These are phyloP conservation scores for Coniochaeta prunicola DNA, from an alignment of 2,329 filamentous ascomycete species.

Conservation along the genomic window DNA sequence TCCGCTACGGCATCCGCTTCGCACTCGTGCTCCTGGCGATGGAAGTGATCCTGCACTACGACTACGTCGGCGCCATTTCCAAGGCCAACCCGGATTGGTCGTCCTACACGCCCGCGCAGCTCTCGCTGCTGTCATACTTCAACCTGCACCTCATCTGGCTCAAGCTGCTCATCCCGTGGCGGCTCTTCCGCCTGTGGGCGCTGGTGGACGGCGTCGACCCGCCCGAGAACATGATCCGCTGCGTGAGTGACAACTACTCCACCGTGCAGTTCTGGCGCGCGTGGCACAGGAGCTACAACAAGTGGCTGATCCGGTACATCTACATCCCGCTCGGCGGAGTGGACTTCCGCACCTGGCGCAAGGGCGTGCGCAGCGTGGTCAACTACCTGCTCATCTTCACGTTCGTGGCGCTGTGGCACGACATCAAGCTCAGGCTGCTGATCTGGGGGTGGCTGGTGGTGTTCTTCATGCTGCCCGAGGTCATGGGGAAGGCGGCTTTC, in stretches of 20 bases:
- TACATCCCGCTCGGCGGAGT: constrained; percentile 84
- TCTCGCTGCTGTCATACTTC: constrained; percentile 88
- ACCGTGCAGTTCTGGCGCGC: constrained; percentile 88
- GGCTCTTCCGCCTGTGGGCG: constrained; percentile 97
- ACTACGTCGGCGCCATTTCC: constrained; percentile 90
- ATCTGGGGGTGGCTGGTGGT: constrained; percentile 98
- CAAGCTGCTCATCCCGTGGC: constrained; percentile 92
- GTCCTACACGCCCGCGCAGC: constrained; percentile 76
- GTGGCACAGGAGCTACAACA: constrained; percentile 94
- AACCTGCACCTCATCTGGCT: constrained; percentile 98
- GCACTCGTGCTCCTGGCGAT: constrained; percentile 73
- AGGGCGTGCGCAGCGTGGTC: constrained; percentile 50
- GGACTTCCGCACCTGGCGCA: constrained; percentile 35
- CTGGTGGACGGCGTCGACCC: constrained; percentile 87
- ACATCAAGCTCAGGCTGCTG: constrained; percentile 82
- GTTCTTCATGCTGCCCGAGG: constrained; percentile 86
- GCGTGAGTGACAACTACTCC: constrained; percentile 91
- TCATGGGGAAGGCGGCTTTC: constrained; percentile 64
- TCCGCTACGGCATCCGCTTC: constrained; percentile 80
- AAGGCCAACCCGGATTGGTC: constrained; percentile 74
- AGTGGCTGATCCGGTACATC: constrained; percentile 89
- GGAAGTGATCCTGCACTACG: constrained; percentile 85
- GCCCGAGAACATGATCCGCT: constrained; percentile 96
- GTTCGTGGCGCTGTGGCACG: constrained; percentile 97
- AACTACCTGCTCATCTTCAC: constrained; percentile 88